phyloP scores from a whole-genome alignment of 176 grass and related monocot species.

The Aegilops speltoides region DNA sequence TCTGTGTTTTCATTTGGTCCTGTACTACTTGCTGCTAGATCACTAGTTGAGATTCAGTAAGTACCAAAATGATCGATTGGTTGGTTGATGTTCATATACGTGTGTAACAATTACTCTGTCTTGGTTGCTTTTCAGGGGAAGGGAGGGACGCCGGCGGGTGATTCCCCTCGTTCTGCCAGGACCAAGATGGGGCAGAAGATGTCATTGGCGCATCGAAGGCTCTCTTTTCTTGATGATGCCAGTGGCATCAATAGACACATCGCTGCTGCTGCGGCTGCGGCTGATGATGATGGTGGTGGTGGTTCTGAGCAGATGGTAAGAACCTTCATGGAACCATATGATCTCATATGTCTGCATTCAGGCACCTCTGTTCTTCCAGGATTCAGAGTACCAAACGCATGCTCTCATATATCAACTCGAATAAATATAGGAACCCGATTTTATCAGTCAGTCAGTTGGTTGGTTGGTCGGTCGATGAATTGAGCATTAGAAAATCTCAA shows the following conservation, averaged over 20 bases:
- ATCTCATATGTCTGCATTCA: not conserved
- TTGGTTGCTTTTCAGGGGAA: constrained; percentile 22
- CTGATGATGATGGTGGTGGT: not conserved
- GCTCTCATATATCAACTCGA: not conserved
- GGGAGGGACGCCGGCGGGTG: not conserved
- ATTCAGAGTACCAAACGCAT: not conserved
- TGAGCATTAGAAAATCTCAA: not conserved
- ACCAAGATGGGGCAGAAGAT: constrained; percentile 42
- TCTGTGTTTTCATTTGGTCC: too few relatives aligned
- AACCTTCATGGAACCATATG: not conserved
- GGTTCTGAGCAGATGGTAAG: constrained; percentile 2
- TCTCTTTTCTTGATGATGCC: constrained; percentile 4
- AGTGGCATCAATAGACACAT: not conserved
- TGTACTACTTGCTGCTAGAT: too few relatives aligned
- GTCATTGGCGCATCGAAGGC: constrained; percentile 21
- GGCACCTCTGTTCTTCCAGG: not conserved
- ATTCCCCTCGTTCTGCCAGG: not conserved
- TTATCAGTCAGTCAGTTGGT: not conserved
- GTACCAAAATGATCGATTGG: not conserved
- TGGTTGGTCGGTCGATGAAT: not conserved
- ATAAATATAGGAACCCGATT: not conserved
- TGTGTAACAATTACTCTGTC: not conserved
- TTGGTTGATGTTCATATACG: not conserved
- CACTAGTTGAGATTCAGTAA: not conserved
- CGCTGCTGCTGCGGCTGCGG: not conserved